These are phyloP conservation scores for Bauhinia variegata DNA, from an alignment of 306 rosid genomes.

Conservation along the genomic window DNA sequence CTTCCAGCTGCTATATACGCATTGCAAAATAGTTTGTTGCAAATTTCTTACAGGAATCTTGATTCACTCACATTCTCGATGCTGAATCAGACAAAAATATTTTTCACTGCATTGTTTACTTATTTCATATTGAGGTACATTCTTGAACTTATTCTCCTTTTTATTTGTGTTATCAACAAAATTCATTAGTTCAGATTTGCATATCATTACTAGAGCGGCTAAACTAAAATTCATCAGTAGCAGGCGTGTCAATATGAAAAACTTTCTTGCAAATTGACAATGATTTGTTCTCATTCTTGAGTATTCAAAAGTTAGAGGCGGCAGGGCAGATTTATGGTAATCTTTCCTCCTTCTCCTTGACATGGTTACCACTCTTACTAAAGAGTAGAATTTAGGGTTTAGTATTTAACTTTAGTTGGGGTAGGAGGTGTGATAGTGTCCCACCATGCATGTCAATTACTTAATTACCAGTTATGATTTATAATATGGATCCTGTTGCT, in stretches of 20 bases:
- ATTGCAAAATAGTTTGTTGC: conserved; percentile 93
- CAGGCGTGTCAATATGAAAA: conserved; percentile 16
- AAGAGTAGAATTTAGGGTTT: not conserved
- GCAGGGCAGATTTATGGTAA: not conserved
- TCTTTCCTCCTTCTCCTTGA: not conserved
- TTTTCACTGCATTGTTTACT: conserved; percentile 89
- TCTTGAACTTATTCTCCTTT: conserved; percentile 9
- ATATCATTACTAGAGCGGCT: conserved; percentile 4
- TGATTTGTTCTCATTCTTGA: conserved; percentile 1
- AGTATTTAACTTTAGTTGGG: not conserved
- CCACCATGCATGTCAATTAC: not conserved
- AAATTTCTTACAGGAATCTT: conserved; percentile 90
- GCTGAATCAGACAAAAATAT: conserved; percentile 89
- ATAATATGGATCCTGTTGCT: not conserved
- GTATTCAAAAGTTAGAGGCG: conserved; percentile 2
- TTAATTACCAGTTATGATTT: not conserved
- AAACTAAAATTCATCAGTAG: conserved; percentile 30
- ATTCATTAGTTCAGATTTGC: conserved; percentile 15
- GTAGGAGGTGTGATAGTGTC: not conserved
- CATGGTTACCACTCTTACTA: not conserved
- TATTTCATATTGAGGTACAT: conserved; percentile 78
- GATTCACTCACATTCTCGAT: conserved; percentile 97
- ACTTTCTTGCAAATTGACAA: not conserved
- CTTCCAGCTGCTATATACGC: conserved; percentile 97
- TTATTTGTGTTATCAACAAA: conserved; percentile 22